phyloP scores from a whole-genome alignment of 2,329 filamentous ascomycete genomes.

The Ophiostoma tasmaniense region DNA sequence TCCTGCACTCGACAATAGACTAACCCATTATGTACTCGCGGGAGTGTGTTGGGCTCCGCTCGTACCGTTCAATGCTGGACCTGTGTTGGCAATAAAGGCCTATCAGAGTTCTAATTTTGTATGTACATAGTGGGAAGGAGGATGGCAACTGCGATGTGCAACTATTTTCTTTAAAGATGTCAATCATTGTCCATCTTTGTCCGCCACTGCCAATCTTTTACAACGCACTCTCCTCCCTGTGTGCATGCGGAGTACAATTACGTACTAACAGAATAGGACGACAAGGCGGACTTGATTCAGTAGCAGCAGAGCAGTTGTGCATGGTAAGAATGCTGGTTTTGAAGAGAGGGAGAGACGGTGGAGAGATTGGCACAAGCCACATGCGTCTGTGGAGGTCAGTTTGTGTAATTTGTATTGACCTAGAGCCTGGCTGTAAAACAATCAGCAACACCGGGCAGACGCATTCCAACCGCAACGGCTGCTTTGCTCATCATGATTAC shows the following conservation, averaged over 20 bases:
- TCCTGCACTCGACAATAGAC: not conserved
- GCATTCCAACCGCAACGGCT: no score
- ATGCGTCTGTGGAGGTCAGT: not conserved
- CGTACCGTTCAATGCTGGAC: not conserved
- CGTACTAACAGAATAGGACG: not conserved
- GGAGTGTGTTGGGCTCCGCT: not conserved
- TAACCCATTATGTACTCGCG: not conserved
- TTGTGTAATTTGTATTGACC: no score
- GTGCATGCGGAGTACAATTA: not conserved
- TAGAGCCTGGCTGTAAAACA: no score
- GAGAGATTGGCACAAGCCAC: not conserved
- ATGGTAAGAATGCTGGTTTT: no score
- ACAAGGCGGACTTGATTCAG: not conserved
- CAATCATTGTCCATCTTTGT: not conserved
- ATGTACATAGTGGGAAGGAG: no score
- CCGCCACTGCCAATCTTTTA: not conserved
- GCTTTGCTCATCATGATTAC: no score
- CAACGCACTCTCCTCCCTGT: not conserved
- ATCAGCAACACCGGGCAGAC: no score
- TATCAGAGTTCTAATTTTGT: not conserved
- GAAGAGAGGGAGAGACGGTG: no score
- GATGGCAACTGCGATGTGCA: not conserved
- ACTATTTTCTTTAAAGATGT: not conserved
- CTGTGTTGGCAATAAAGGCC: not conserved
- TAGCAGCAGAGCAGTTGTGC: not conserved